Evolutionary conservation across 371 early-diverging fungal species (phyloP), one percentile per base, ranked within the genome.

Genomic region (Mucor plumbeus): DNA sequence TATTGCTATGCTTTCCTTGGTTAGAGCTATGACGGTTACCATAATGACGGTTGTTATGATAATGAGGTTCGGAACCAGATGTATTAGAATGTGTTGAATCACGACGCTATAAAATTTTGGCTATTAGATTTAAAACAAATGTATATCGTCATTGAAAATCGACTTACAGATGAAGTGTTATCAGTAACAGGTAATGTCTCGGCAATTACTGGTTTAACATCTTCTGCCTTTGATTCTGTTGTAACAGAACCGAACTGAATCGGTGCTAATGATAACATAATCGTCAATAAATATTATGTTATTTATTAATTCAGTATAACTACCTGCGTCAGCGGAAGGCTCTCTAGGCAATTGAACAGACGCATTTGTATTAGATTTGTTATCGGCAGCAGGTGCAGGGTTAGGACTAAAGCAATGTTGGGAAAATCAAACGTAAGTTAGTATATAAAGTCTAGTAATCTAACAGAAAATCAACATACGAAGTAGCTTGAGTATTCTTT

Each of bases 191-290:
- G 38, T 36, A 39, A 41, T 31, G 40, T 31, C 10, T 53, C 53
- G 31, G 63, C n/a, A 31, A 74, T 44, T 19, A 79, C 63, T 64
- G 73, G 75, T 62, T 79, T 82, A 64, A 77, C 70, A 39, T 78
- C 73, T 39, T 74, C 71, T 44, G 73, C 48, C 48, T 76, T 72
- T 5, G 68, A 13, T 34, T 75, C 61, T 55, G 76, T 47, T 38
- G 74, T 79, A 71, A 82, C 71, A 10, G 82, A 80, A 57, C 83
- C 82, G 71, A 82, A 85, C 39, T 79, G 81, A 70, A 81, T 81
- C 8, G 83, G 65, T 53, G 74, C 71, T 74, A 39, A 50, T 36
- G 59, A 10, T 14, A 47, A 41, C 0, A 3, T 36, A 33, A 15
- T 17, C 7, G n/a, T 54, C 53, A 21, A 10, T 31, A 53, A 0